Evolutionary conservation across 2,329 filamentous ascomycete species (phyloP), one percentile per base, ranked within the genome.

Genomic region (Aureobasidium sp.): DNA sequence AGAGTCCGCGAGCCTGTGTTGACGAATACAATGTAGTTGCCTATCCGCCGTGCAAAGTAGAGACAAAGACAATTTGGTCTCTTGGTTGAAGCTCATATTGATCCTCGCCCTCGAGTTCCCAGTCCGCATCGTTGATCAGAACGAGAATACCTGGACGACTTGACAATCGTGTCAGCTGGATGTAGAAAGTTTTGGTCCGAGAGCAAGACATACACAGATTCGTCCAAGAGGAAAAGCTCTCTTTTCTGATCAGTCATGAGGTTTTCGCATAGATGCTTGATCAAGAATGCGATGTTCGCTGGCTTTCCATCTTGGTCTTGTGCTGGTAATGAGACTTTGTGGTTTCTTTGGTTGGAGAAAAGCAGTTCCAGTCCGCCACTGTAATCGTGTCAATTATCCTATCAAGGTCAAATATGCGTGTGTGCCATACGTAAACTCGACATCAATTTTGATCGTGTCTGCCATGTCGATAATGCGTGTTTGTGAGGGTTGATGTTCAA

Each of bases 51-150:
- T 99, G 94, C 63, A 99, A 79, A 19, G 94, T 99, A 63, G 92
- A 96, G 64, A 99, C 92, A 75, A 99, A 99, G 65, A 97, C 79
- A 67, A 99, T 89, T 70, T 89, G 93, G 77, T 99, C 94, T 61
- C 85, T 83, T 63, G 79, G 75, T 74, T 93, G 85, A 61, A 99
- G 76, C 74, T 91, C 86, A 71, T 97, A 97, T 65, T 85, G 82
- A 71, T 94, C 91, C 75, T 97, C 93, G 19, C 92, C 94, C 75
- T 97, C 94, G 13, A 99, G 83, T 74, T 97, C 94, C 94, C 94
- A 99, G 73, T 99, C 94, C 27, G 91, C 90, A 68, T 99, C 94
- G 71, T 99, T 99, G 74, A 99, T 95, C 61, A 99, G 81, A 29
- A 96, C 93, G 45, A 99, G 83, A 72, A 99, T 96, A 2, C 94